phyloP scores from a whole-genome alignment of 441 rosid species.

The Erysimum cheiri region DNA sequence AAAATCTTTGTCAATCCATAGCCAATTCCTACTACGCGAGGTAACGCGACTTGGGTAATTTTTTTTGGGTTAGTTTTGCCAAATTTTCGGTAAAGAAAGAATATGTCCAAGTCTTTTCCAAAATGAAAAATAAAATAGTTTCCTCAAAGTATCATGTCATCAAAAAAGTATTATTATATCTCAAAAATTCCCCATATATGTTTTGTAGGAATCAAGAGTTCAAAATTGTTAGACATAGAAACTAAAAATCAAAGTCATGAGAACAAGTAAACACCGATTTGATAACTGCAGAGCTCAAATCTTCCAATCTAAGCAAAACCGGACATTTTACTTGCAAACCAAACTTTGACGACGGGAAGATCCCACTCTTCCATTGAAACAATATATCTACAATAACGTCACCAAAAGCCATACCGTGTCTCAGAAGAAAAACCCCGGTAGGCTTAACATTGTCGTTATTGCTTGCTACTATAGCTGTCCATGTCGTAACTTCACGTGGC shows the following conservation, averaged over 20 bases:
- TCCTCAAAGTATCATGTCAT: neutral
- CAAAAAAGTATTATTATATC: neutral
- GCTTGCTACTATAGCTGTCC: constrained; percentile 19
- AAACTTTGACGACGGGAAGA: neutral
- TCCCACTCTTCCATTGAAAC: neutral
- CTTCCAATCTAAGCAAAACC: constrained; percentile 27
- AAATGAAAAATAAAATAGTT: neutral
- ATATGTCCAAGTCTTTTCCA: neutral
- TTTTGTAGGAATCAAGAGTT: neutral
- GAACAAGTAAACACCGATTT: constrained; percentile 21
- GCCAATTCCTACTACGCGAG: too few species aligned
- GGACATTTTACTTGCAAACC: constrained; percentile 28
- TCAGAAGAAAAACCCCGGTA: constrained; percentile 16
- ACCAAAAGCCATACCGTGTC: constrained; percentile 15
- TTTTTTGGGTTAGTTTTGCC: too few species aligned
- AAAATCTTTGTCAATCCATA: too few species aligned
- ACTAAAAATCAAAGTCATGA: neutral
- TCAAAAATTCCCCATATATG: neutral
- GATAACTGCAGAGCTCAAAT: constrained; percentile 18
- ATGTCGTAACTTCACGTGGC: neutral
- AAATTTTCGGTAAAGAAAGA: neutral
- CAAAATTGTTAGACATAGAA: neutral
- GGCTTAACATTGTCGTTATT: neutral
- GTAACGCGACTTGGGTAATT: too few species aligned
- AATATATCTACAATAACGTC: constrained; percentile 3